phyloP scores from a whole-genome alignment of 2,329 filamentous ascomycete genomes.

The Helminthosporium solani region DNA sequence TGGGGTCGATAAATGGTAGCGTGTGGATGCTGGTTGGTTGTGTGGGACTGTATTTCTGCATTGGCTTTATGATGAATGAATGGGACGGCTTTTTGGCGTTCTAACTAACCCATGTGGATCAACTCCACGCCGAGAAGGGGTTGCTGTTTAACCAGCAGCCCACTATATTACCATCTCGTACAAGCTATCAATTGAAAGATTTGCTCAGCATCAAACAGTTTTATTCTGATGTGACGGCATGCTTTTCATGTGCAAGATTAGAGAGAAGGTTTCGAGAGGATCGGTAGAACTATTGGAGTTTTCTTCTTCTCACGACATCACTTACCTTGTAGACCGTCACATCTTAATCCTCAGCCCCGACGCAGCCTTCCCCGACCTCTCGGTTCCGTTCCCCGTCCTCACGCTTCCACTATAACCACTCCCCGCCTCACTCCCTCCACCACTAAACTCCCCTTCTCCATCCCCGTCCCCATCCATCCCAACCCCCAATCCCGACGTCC shows the following conservation, averaged over 20 bases:
- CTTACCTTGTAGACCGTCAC: no score
- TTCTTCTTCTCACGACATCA: no score
- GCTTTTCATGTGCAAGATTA: background rate
- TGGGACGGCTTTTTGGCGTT: no score
- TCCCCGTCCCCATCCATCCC: constrained; percentile 11
- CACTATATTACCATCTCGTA: background rate
- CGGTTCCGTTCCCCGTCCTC: constrained; percentile 29
- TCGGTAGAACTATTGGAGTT: no score
- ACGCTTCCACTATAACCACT: constrained; percentile 23
- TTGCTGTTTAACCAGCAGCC: background rate
- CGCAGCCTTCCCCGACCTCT: constrained; percentile 29
- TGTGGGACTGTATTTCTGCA: no score
- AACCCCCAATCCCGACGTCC: constrained; percentile 42
- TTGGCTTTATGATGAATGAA: no score
- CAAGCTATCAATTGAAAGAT: background rate
- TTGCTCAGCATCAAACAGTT: background rate
- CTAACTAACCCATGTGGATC: background rate
- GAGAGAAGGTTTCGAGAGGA: no score
- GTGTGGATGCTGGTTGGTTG: background rate
- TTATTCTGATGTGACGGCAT: no score
- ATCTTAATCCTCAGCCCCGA: constrained; percentile 34
- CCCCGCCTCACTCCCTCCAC: constrained; percentile 26
- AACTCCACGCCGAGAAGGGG: background rate
- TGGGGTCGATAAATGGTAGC: background rate
- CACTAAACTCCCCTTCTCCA: constrained; percentile 11